Evolutionary conservation across 1,139 yeast genomes (phyloP).

Genomic region (Zygoascus meyerae): DNA sequence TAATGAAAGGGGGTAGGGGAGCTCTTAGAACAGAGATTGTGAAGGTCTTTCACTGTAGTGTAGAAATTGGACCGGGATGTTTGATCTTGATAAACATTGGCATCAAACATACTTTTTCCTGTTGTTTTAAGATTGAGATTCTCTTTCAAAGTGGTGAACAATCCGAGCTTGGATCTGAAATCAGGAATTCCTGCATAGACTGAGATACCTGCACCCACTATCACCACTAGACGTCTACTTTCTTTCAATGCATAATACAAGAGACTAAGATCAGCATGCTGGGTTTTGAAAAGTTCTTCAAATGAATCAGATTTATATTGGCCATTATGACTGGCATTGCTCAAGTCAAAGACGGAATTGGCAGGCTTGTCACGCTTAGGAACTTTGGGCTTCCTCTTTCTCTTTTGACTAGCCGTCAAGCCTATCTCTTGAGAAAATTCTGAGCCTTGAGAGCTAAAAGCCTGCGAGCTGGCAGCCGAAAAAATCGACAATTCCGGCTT

Average conservation of each 20-base stretch:
- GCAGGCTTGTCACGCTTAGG: conserved; percentile 20
- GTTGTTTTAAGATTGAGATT: conserved; percentile 38
- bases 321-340: conserved; percentile 6
- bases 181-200: conserved; percentile 91
- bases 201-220: conserved; percentile 87
- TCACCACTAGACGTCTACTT: conserved; percentile 34
- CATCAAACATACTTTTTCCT: conserved; percentile 78
- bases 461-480: no score
- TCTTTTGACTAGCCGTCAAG: conserved; percentile 3
- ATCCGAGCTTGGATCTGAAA: conserved; percentile 72
- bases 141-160: conserved; percentile 57
- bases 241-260: conserved; percentile 29
- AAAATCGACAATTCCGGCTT: no score
- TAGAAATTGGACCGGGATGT: conserved; percentile 61
- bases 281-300: neutral
- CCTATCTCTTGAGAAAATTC: no score
- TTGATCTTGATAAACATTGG: conserved; percentile 65
- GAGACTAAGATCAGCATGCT: conserved; percentile 22
- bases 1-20: conserved; percentile 69
- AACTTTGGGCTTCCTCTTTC: conserved; percentile 23
- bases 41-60: conserved; percentile 62
- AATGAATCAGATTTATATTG: neutral
- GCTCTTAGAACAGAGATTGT: conserved; percentile 51
- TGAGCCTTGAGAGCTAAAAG: no score
- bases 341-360: conserved; percentile 18